Evolutionary conservation across 1,284 basidiomycete species (phyloP), one percentile per base, ranked within the genome.

Genomic region (Testicularia cyperi): DNA sequence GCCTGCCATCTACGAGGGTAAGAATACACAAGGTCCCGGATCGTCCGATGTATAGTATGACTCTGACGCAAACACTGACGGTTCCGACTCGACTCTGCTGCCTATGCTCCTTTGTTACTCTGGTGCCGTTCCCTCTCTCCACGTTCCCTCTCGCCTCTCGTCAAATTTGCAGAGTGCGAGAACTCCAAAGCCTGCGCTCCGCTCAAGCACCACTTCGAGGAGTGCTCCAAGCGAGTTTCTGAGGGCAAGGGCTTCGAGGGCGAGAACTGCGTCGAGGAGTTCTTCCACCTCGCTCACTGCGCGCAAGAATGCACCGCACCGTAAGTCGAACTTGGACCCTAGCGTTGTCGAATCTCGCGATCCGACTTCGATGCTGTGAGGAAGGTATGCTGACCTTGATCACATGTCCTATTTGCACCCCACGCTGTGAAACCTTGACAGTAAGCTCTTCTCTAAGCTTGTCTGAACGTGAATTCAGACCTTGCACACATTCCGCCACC

Each of bases 201-300:
- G 13, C 55, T 63, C 35, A 72, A 70, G 65, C 71, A 73, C 56
- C 74, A 76, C 70, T 76, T 76, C 40, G 70, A 74, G 33, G 71
- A 75, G 37, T 76, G 74, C 67, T 42, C 67, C 49, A 64, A 68
- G 58, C 68, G 74, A 13, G 72, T 76, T 21, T 52, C 58, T 16
- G 65, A 60, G 30, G 74, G 74, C 51, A 68, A 75, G 48, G 72
- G 69, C 32, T 74, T 67, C 54, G 61, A 71, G 37, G 61, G 58
- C 28, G 74, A 76, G 45, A 71, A 72, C 66, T 76, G 74, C 64
- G 67, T 73, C 33, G 74, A 76, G 44, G 74, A 76, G 44, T 75
- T 76, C 65, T 57, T 73, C 67, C 70, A 73, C 51, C 64, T 73
- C 26, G 53, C 67, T 41, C 68, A 73, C 58, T 73, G 70, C 46